Percentiles rank a stretch among this genome's conserved stretches.
Conservation (phyloP, 2,329 filamentous ascomycete genomes). For the Paecilomyces variotii region DNA sequence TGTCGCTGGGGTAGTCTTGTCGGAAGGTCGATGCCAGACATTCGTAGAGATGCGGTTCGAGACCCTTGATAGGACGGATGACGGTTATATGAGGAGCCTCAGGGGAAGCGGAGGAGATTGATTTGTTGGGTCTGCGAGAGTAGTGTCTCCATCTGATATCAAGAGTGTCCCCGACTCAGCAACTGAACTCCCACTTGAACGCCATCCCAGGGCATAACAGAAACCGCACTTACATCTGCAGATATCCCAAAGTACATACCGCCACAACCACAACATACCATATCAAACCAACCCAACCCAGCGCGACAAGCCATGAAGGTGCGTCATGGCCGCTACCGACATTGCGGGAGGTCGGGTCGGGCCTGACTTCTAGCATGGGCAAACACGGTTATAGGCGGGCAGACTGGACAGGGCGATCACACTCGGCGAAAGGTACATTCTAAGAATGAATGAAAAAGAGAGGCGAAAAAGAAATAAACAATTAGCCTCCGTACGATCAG, state of each 20-base stretch:
- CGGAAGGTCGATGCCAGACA: constrained; percentile 80
- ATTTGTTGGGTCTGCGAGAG: constrained; percentile 36
- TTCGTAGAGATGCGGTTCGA: constrained; percentile 84
- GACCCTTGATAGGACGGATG: constrained; percentile 85
- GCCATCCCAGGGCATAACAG: neutral
- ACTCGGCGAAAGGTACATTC: constrained; percentile 1
- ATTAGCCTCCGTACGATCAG: neutral
- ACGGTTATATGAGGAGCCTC: constrained; percentile 76
- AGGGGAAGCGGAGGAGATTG: constrained; percentile 29
- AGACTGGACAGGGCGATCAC: neutral
- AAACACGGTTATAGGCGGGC: neutral
- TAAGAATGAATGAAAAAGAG: neutral
- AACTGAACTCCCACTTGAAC: neutral
- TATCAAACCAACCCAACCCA: constrained; percentile 41
- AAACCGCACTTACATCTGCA: constrained; percentile 45
- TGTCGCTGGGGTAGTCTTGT: constrained; percentile 70
- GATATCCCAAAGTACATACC: constrained; percentile 52
- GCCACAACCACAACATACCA: constrained; percentile 50
- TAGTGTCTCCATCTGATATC: constrained; percentile 47
- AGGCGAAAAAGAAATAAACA: neutral
- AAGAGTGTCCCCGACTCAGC: constrained; percentile 7
- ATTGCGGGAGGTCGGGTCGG: constrained; percentile 6
- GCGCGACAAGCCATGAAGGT: constrained; percentile 29
- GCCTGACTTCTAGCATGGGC: constrained; percentile 11
- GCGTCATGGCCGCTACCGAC: constrained; percentile 8